These are phyloP conservation scores for Herpotrichia juniperi DNA, from an alignment of 2,329 filamentous ascomycete species.

Conservation along the genomic window DNA sequence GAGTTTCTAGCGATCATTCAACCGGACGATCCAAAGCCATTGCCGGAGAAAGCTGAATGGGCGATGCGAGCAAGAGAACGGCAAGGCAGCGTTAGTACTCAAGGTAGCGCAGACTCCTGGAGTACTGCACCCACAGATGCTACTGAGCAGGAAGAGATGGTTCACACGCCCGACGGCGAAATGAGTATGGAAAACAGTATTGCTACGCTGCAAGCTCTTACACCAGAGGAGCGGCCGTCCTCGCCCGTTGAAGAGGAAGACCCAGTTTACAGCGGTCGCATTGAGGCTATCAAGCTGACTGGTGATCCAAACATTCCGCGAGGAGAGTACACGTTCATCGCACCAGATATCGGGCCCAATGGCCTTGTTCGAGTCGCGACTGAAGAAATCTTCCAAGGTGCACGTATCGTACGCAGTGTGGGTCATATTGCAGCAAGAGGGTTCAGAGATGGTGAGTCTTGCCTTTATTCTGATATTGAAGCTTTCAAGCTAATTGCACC, in stretches of 20 bases:
- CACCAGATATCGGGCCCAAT: conserved; percentile 72
- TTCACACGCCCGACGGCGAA: conserved; percentile 18
- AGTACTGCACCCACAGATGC: conserved; percentile 33
- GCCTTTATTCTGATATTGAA: not conserved
- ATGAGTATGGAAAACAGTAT: conserved; percentile 48
- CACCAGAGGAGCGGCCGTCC: not conserved
- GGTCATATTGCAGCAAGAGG: conserved; percentile 79
- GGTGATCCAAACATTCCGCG: conserved; percentile 89
- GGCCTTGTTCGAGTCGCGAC: conserved; percentile 69
- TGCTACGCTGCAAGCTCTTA: conserved; percentile 31
- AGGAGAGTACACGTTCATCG: conserved; percentile 82
- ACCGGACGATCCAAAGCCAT: conserved; percentile 58
- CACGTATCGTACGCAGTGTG: conserved; percentile 72
- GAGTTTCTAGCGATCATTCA: conserved; percentile 88
- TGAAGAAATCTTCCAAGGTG: conserved; percentile 74
- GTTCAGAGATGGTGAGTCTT: conserved; percentile 69
- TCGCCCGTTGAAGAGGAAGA: conserved; percentile 19
- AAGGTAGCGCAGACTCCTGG: conserved; percentile 38
- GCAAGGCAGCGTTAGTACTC: conserved; percentile 35
- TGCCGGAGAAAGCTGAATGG: conserved; percentile 45
- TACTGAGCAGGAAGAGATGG: conserved; percentile 13
- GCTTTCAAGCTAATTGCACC: conserved; percentile 1
- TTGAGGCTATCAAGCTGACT: conserved; percentile 89
- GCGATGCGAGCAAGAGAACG: conserved; percentile 32
- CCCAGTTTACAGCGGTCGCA: conserved; percentile 64